Conservation (phyloP, 2,329 filamentous ascomycete genomes). For the Hypoxylon sp. region DNA sequence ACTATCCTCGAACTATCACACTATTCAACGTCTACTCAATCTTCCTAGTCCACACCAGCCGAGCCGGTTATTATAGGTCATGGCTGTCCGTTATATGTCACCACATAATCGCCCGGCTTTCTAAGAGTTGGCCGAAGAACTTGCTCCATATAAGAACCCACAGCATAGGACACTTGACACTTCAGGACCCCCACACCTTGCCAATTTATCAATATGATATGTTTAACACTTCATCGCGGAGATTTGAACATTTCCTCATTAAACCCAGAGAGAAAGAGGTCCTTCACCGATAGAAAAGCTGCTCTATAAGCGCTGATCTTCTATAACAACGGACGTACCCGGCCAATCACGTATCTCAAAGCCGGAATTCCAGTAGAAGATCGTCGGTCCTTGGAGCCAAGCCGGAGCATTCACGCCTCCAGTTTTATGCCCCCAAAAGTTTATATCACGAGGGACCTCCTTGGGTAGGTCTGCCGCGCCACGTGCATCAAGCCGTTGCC, state of each 20-base stretch:
- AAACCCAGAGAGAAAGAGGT: slow-evolving; percentile 23
- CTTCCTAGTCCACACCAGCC: slow-evolving; percentile 3
- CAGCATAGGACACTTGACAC: slow-evolving; percentile 6
- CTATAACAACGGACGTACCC: slow-evolving; percentile 27
- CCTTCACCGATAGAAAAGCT: slow-evolving; percentile 39
- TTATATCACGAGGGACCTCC: slow-evolving; percentile 39
- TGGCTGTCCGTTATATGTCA: slow-evolving; percentile 29
- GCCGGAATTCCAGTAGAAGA: slow-evolving; percentile 27
- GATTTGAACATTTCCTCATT: slow-evolving; percentile 26
- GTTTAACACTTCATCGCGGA: slow-evolving; percentile 29
- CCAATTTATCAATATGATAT: slow-evolving; percentile 12
- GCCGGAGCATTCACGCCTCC: slow-evolving; percentile 41
- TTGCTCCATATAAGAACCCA: slow-evolving; percentile 31
- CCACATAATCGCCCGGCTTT: slow-evolving; percentile 32
- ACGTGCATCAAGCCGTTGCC: slow-evolving; percentile 38
- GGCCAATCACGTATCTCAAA: slow-evolving; percentile 31
- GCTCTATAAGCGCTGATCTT: slow-evolving; percentile 37
- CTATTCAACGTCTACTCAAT: not conserved
- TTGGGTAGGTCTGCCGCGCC: slow-evolving; percentile 36
- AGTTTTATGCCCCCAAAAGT: slow-evolving; percentile 31
- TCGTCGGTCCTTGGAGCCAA: slow-evolving; percentile 38
- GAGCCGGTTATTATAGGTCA: slow-evolving; percentile 32
- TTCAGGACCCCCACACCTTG: slow-evolving; percentile 24
- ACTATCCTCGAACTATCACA: not conserved
- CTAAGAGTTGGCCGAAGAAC: slow-evolving; percentile 14